These are phyloP conservation scores for Fusarium sp. DNA, from an alignment of 2,329 filamentous ascomycete genomes.

Conservation along the genomic window DNA sequence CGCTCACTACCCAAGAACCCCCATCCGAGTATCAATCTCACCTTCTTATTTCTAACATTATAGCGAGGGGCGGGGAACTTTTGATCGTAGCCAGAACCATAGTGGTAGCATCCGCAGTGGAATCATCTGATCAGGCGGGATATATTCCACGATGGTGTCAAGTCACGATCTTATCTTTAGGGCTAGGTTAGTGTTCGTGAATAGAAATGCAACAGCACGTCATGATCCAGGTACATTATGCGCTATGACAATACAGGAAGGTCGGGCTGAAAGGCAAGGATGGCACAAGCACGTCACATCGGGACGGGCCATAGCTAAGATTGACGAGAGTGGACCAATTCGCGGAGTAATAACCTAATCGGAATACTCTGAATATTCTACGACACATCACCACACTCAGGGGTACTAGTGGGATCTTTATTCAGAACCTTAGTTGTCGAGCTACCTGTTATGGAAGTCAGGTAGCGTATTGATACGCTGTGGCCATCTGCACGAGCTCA, in stretches of 20 bases:
- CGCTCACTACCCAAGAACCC: background rate
- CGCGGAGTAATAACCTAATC: conserved; percentile 13
- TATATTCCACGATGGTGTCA: background rate
- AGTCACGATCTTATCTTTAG: background rate
- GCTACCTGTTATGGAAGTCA: background rate
- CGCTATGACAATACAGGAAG: conserved; percentile 25
- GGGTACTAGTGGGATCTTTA: background rate
- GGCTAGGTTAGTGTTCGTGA: background rate
- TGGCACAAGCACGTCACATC: conserved; percentile 15
- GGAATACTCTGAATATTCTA: background rate
- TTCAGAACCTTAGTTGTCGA: background rate
- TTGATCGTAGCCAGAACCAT: background rate
- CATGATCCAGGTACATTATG: background rate
- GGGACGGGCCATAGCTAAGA: conserved; percentile 22
- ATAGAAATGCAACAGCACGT: background rate
- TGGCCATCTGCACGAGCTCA: background rate
- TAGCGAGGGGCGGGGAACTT: background rate
- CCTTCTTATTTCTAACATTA: background rate
- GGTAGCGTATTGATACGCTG: background rate
- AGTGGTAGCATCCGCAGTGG: background rate
- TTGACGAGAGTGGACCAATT: background rate
- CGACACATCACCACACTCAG: background rate
- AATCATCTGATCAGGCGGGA: conserved; percentile 1
- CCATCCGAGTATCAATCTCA: background rate
- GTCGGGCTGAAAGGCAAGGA: conserved; percentile 9